Conservation (phyloP, 768 basidiomycete species). For the Hygrocybe coccinea region DNA sequence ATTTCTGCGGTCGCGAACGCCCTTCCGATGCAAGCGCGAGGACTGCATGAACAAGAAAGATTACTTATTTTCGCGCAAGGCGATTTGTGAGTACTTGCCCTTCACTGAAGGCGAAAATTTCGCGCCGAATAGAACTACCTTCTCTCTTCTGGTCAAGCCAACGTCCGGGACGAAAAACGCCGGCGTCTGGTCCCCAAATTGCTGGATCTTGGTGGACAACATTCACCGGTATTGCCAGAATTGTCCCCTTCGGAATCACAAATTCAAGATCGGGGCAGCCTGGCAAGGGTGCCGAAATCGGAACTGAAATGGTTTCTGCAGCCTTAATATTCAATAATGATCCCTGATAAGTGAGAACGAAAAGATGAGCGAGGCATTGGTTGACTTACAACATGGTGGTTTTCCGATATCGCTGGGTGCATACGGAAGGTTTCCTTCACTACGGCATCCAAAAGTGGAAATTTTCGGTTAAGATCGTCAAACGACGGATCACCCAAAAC, state of each 20-base stretch:
- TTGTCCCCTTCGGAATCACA: slow-evolving; percentile 52
- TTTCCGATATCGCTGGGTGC: slow-evolving; percentile 59
- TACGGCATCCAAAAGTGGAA: slow-evolving; percentile 56
- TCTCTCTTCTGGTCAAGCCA: slow-evolving; percentile 47
- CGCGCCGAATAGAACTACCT: slow-evolving; percentile 31
- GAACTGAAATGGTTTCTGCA: slow-evolving; percentile 46
- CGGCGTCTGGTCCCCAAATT: slow-evolving; percentile 58
- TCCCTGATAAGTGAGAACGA: slow-evolving; percentile 5
- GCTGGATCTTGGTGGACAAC: slow-evolving; percentile 50
- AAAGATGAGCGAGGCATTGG: not conserved
- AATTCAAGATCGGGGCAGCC: slow-evolving; percentile 41
- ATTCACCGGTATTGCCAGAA: slow-evolving; percentile 51
- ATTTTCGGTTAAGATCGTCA: slow-evolving; percentile 45
- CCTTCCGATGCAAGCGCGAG: slow-evolving; percentile 56
- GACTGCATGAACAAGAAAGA: slow-evolving; percentile 33
- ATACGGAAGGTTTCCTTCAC: slow-evolving; percentile 58
- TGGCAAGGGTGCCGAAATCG: slow-evolving; percentile 48
- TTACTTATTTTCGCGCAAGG: not conserved
- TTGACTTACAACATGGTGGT: slow-evolving; percentile 52
- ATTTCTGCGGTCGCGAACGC: slow-evolving; percentile 57
- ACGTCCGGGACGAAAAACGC: slow-evolving; percentile 54
- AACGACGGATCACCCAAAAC: slow-evolving; percentile 45
- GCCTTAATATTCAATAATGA: slow-evolving; percentile 35
- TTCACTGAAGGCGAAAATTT: slow-evolving; percentile 54
- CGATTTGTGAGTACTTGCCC: slow-evolving; percentile 37